These are phyloP conservation scores for Puccinia horiana DNA, from an alignment of 1,284 basidiomycete genomes.

Conservation along the genomic window DNA sequence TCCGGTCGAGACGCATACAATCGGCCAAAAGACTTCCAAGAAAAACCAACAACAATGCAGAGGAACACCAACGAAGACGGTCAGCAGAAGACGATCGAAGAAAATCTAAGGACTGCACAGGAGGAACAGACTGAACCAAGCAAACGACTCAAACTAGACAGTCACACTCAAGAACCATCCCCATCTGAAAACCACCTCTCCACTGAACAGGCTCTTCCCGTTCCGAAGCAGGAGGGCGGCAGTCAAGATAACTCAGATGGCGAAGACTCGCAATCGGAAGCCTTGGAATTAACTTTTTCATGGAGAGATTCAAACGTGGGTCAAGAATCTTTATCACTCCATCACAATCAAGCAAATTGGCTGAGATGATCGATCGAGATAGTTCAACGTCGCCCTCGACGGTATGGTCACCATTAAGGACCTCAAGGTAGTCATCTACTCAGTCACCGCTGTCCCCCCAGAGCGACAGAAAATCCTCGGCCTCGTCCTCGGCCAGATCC, in stretches of 20 bases:
- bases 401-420: slow-evolving; percentile 37
- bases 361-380: not conserved
- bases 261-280: not conserved
- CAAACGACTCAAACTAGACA: slow-evolving; percentile 36
- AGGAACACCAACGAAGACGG: not conserved
- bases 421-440: slow-evolving; percentile 63
- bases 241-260: not conserved
- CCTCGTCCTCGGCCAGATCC: slow-evolving; percentile 78
- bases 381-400: slow-evolving; percentile 38
- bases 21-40: too few relatives aligned
- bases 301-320: slow-evolving; percentile 37
- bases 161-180: slow-evolving; percentile 1
- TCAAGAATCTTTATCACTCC: not conserved
- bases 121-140: slow-evolving; percentile 12
- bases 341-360: not conserved
- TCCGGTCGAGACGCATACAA: not conserved
- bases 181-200: not conserved
- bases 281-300: slow-evolving; percentile 24
- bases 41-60: not conserved
- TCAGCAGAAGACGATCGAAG: not conserved
- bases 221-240: not conserved
- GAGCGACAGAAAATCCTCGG: slow-evolving; percentile 87
- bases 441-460: slow-evolving; percentile 75
- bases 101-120: not conserved
- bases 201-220: not conserved